Base-by-base conservation (phyloP, 495 filamentous ascomycete species). In the Alectoria sarmentosa region DNA sequence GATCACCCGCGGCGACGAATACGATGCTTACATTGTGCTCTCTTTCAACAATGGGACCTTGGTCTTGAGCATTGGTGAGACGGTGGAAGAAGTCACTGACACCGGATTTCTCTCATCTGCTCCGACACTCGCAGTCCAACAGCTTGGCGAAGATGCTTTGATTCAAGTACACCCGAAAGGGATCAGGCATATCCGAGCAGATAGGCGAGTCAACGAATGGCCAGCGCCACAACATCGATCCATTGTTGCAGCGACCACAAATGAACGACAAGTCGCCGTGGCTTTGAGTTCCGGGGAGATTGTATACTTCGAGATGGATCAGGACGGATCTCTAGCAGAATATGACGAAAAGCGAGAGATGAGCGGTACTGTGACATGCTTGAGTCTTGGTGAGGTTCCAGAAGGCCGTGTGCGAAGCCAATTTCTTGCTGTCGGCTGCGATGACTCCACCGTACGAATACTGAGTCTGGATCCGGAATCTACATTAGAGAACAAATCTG, bases 271-370 rank as follows among this genome's bases (percentile, higher is more conserved):
- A 74, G 90, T 98, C 30, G 91, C 91, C 0, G 86, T 99, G 48
- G 94, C 93, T 21, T 77, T 99, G 42, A 96, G 91, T 70, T 96
- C 91, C 19, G 91, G 92, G 15, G 94, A 99, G 73, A 94, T 99
- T 62, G 90, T 94, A 26, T 98, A 97, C 71, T 99, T 99, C 67
- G 95, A 97, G 74, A 90, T 96, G 87, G 95, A 96, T 72, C 81
- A 84, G 3, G 92, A 98, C 76, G 92, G 91, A 14, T 86, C 87
- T 9, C 79, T 99, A 19, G 91, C 91, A 37, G 93, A 98, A 75
- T 96, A 96, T 67, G 91, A 98, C 60, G 93, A 98, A 67, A 91
- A 93, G 75, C 89, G 89, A 66, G 88, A 95, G 71, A 96, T 98
- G 91, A 90, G 88, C 61, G 91, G 90, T n/a, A 96, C 91, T 0